Conservation (phyloP, 2,329 filamentous ascomycete genomes). For the Cordyceps cateniannulata region DNA sequence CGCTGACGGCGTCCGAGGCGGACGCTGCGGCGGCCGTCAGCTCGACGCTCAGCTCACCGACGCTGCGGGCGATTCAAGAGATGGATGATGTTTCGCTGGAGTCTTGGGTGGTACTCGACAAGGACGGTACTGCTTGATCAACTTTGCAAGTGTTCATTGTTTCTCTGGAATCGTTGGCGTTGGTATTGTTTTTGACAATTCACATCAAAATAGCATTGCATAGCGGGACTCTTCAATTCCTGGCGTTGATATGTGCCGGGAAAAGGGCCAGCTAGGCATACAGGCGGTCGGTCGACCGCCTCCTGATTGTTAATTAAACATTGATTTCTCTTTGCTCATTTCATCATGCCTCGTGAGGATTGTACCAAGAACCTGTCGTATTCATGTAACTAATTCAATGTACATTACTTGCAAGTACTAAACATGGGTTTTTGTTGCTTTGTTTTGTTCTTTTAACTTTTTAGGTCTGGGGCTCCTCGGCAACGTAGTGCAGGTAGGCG, state of each 20-base stretch:
- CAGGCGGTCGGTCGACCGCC: neutral
- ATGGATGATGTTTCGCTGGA: neutral
- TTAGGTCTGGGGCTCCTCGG: conserved; percentile 65
- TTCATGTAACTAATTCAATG: conserved; percentile 4
- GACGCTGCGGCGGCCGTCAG: neutral
- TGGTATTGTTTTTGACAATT: neutral
- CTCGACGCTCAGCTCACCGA: conserved; percentile 8
- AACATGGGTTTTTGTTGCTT: neutral
- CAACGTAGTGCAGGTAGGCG: conserved; percentile 92
- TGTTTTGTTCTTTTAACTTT: neutral
- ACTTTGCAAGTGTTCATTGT: neutral
- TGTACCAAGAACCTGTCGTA: neutral
- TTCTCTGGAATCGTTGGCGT: neutral
- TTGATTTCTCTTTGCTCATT: neutral
- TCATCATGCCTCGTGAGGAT: neutral
- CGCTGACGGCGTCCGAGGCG: conserved; percentile 3
- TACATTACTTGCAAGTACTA: conserved; percentile 6
- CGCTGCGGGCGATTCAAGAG: conserved; percentile 1
- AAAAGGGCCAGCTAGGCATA: neutral
- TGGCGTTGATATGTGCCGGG: neutral
- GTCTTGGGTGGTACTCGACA: neutral
- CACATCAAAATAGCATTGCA: neutral
- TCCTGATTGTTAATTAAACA: neutral
- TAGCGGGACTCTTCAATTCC: neutral
- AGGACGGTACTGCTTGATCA: neutral